Conservation (phyloP, 257 asterid species). For the Datura wrightii region DNA sequence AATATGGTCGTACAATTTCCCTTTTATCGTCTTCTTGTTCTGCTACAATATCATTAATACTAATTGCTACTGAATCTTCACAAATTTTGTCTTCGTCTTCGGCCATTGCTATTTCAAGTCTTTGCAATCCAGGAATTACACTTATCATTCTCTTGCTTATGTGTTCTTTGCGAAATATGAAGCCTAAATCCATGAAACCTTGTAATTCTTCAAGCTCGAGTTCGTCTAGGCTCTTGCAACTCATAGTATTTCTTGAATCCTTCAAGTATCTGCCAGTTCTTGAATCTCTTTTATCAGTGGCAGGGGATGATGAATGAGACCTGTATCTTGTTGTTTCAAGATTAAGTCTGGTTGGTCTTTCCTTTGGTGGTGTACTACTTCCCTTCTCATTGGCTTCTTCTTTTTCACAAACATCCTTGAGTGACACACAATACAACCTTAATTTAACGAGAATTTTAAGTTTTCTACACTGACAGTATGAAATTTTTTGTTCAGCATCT, state of each 20-base stretch:
- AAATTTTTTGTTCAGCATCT: neutral
- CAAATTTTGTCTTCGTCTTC: neutral
- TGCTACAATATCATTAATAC: neutral
- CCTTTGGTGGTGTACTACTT: neutral
- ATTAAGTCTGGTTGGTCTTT: conserved; percentile 40
- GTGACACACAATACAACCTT: conserved; percentile 21
- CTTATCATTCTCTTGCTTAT: conserved; percentile 47
- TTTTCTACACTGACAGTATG: neutral
- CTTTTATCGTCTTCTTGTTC: conserved; percentile 25
- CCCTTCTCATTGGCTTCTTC: conserved; percentile 31
- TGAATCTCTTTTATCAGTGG: conserved; percentile 34
- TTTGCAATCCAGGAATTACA: conserved; percentile 65
- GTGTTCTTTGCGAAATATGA: conserved; percentile 53
- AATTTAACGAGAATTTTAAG: conserved; percentile 25
- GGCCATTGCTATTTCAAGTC: conserved; percentile 34
- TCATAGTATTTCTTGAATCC: conserved; percentile 29
- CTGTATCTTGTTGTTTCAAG: conserved; percentile 27
- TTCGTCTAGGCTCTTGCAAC: conserved; percentile 60
- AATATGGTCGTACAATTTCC: conserved; percentile 50
- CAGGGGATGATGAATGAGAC: conserved; percentile 46
- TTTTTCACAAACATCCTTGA: conserved; percentile 47
- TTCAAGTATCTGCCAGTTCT: conserved; percentile 30
- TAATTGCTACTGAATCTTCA: neutral
- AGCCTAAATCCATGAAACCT: conserved; percentile 76
- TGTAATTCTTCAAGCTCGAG: conserved; percentile 74